phyloP scores from a whole-genome alignment of 2,329 filamentous ascomycete genomes.

The Domatiomyces catenatus region DNA sequence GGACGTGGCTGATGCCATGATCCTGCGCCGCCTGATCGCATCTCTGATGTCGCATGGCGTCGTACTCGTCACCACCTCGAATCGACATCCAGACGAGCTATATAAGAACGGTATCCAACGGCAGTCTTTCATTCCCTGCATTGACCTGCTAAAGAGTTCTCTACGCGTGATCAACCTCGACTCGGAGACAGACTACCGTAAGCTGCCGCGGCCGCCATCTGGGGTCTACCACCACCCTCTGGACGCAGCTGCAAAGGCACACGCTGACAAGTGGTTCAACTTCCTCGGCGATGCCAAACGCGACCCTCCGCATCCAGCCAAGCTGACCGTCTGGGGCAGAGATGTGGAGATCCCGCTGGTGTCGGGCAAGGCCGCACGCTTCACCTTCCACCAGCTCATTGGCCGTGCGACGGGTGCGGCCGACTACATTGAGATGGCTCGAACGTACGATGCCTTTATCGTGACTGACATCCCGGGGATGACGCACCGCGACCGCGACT shows the following conservation, averaged over 20 bases:
- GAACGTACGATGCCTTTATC: constrained; percentile 82
- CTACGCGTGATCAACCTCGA: constrained; percentile 88
- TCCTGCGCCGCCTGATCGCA: constrained; percentile 72
- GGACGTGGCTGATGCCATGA: constrained; percentile 98
- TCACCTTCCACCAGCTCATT: constrained; percentile 85
- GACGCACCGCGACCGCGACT: constrained; percentile 70
- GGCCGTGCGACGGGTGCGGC: constrained; percentile 77
- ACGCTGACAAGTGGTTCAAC: constrained; percentile 88
- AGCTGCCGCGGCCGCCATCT: constrained; percentile 81
- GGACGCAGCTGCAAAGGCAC: constrained; percentile 57
- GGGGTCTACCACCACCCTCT: constrained; percentile 89
- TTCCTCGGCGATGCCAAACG: constrained; percentile 74
- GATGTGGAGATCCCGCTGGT: constrained; percentile 77
- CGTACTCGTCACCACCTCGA: constrained; percentile 87
- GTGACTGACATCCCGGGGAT: constrained; percentile 85
- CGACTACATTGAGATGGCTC: constrained; percentile 84
- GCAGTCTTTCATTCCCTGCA: constrained; percentile 87
- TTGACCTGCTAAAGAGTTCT: constrained; percentile 70
- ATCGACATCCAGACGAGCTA: constrained; percentile 86
- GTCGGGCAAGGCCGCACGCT: constrained; percentile 75
- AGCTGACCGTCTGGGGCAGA: constrained; percentile 80
- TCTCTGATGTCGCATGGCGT: constrained; percentile 92
- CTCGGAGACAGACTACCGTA: constrained; percentile 90
- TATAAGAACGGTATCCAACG: constrained; percentile 98
- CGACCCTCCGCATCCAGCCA: constrained; percentile 60